These are phyloP conservation scores for Zizania palustris DNA, from an alignment of 202 grass and related monocot genomes.

Conservation along the genomic window DNA sequence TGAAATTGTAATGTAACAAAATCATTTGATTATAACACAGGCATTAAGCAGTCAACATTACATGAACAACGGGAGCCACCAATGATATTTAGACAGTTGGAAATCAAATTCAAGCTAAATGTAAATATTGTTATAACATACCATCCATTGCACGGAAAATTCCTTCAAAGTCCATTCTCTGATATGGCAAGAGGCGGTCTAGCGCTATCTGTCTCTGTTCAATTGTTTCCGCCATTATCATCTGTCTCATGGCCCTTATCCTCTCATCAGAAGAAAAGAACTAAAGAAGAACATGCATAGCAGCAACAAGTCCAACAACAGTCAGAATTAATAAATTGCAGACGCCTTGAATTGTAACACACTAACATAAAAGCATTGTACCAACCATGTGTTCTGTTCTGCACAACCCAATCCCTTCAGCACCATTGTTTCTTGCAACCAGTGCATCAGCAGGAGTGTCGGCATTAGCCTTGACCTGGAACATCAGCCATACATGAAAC, in stretches of 20 bases:
- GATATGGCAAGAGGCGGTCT: slow-evolving; percentile 84
- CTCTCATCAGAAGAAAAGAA: slow-evolving; percentile 99
- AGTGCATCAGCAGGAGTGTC: slow-evolving; percentile 95
- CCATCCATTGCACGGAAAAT: slow-evolving; percentile 99
- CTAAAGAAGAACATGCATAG: slow-evolving; percentile 42
- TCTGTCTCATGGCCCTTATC: slow-evolving; percentile 95
- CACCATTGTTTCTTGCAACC: slow-evolving; percentile 88
- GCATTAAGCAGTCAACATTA: background rate
- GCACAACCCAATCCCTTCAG: slow-evolving; percentile 95
- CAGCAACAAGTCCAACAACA: background rate
- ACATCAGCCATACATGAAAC: background rate
- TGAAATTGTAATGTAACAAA: background rate
- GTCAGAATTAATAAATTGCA: background rate
- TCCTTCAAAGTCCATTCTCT: slow-evolving; percentile 94
- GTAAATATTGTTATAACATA: slow-evolving; percentile 36
- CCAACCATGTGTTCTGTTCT: slow-evolving; percentile 97
- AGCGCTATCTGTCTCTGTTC: slow-evolving; percentile 86
- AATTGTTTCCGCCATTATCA: slow-evolving; percentile 89
- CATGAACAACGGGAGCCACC: background rate
- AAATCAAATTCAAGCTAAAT: background rate
- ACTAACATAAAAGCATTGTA: slow-evolving; percentile 13
- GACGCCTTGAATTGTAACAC: slow-evolving; percentile 15
- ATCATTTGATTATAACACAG: background rate
- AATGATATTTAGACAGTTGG: slow-evolving; percentile 31
- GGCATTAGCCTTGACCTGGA: slow-evolving; percentile 96